These are phyloP conservation scores for Alternaria gaisen DNA, from an alignment of 2,329 filamentous ascomycete species.

Conservation along the genomic window DNA sequence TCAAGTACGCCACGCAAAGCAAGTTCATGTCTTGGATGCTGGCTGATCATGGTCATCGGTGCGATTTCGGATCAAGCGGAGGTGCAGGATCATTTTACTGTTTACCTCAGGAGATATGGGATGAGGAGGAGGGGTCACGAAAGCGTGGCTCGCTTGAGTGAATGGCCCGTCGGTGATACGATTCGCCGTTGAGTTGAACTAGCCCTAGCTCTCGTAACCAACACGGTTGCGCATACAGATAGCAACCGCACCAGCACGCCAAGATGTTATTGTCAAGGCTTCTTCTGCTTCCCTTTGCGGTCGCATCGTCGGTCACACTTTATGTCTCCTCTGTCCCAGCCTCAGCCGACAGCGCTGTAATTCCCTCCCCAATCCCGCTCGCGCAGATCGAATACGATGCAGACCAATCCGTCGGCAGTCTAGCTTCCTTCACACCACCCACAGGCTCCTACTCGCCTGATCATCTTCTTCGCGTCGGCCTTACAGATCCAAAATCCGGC, in stretches of 20 bases:
- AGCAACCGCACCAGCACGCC: conserved; percentile 13
- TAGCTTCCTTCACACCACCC: conserved; percentile 49
- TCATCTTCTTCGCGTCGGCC: conserved; percentile 56
- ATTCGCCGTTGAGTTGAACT: conserved; percentile 20
- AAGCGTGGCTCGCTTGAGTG: conserved; percentile 13
- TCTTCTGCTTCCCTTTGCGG: conserved; percentile 49
- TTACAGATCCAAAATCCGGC: conserved; percentile 49
- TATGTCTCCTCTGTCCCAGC: conserved; percentile 80
- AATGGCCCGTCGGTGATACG: conserved; percentile 23
- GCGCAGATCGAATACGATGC: conserved; percentile 56
- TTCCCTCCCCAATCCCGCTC: conserved; percentile 51
- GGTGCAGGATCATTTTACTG: conserved; percentile 5
- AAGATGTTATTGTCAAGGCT: conserved; percentile 51
- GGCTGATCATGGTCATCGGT: conserved; percentile 9
- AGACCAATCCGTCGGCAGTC: conserved; percentile 47
- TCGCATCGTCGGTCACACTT: conserved; percentile 50
- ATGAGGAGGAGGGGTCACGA: not conserved
- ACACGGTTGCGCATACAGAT: conserved; percentile 14
- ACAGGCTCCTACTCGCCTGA: conserved; percentile 45
- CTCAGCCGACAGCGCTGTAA: conserved; percentile 60
- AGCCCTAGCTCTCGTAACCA: conserved; percentile 19
- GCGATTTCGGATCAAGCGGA: conserved; percentile 18
- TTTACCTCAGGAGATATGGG: conserved; percentile 4
- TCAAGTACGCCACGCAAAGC: conserved; percentile 33
- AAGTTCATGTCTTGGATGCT: conserved; percentile 17